phyloP scores from a whole-genome alignment of 768 basidiomycete genomes.

The Lyophyllum decastes region DNA sequence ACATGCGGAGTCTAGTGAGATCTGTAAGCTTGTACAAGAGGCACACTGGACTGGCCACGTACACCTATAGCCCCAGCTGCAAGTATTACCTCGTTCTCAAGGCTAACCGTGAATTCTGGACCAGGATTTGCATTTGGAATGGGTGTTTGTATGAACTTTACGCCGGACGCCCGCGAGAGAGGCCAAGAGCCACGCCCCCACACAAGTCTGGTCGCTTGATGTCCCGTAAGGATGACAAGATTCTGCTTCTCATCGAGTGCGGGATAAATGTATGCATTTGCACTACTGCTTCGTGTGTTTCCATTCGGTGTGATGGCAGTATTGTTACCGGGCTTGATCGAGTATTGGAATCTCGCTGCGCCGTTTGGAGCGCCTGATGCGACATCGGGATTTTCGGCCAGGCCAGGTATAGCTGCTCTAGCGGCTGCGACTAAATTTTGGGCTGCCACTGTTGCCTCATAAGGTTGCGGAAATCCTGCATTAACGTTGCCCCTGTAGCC shows the following conservation, averaged over 20 bases:
- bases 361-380: conserved; percentile 17
- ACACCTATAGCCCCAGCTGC: conserved; percentile 17
- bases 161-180: conserved; percentile 12
- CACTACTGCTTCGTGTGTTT: conserved; percentile 15
- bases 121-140: background rate
- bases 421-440: background rate
- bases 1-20: conserved; percentile 10
- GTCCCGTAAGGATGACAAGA: conserved; percentile 11
- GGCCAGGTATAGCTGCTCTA: conserved; percentile 3
- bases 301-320: conserved; percentile 9
- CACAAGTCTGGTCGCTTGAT: conserved; percentile 12
- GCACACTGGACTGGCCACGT: background rate
- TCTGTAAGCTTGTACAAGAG: background rate
- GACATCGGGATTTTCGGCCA: conserved; percentile 10
- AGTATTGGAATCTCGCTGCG: conserved; percentile 15
- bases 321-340: conserved; percentile 15
- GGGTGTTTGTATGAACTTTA: conserved; percentile 10
- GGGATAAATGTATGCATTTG: conserved; percentile 16
- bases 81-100: conserved; percentile 5
- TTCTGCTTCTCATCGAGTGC: conserved; percentile 10
- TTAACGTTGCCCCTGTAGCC: conserved; percentile 12
- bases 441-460: conserved; percentile 8
- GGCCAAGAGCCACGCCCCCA: background rate
- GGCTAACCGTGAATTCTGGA: background rate
- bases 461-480: conserved; percentile 18